Evolutionary conservation across 805 yeast genomes (phyloP).

Genomic region (Zygosaccharomyces siamensis): DNA sequence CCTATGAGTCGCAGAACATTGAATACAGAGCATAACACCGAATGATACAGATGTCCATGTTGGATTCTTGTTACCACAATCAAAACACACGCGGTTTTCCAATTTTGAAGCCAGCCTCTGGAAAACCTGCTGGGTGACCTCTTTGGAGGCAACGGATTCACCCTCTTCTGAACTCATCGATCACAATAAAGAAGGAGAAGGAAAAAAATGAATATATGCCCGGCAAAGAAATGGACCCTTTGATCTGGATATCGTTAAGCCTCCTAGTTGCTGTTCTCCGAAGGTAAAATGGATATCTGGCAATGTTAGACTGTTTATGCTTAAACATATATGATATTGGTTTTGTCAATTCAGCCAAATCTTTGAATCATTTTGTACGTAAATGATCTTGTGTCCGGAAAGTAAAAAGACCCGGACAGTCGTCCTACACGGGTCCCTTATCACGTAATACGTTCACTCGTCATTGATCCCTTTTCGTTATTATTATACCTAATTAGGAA

Average conservation of each 20-base stretch:
- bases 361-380: background rate
- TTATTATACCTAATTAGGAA: background rate
- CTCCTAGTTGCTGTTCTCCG: background rate
- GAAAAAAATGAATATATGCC: background rate
- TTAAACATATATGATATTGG: background rate
- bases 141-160: constrained; percentile 51
- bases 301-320: background rate
- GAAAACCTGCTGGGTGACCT: constrained; percentile 64
- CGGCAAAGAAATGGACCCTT: no score
- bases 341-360: constrained; percentile 5
- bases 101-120: constrained; percentile 54
- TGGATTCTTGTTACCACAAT: constrained; percentile 89
- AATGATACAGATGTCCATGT: constrained; percentile 98
- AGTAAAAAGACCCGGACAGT: background rate
- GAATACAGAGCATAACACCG: constrained; percentile 87
- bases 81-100: constrained; percentile 85
- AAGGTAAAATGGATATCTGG: background rate
- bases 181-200: background rate
- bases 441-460: no score
- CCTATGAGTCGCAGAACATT: constrained; percentile 94
- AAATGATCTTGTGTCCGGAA: background rate
- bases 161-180: constrained; percentile 31
- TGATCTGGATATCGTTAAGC: background rate
- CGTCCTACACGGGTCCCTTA: background rate
- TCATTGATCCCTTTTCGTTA: no score